Evolutionary conservation across 1,284 basidiomycete species (phyloP).

Genomic region (Abortiporus biennis): DNA sequence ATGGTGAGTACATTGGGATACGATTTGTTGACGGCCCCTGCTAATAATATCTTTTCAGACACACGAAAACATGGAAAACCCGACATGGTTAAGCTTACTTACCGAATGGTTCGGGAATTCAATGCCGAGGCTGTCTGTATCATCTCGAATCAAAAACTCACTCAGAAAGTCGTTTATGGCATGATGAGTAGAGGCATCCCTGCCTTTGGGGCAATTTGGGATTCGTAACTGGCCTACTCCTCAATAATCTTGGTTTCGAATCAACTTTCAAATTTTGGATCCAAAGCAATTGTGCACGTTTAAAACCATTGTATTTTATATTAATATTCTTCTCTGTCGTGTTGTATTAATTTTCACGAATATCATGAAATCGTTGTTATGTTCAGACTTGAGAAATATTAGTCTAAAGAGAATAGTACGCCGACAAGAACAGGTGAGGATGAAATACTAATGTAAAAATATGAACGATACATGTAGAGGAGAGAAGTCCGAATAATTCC

Average conservation of each 20-base stretch:
- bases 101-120: conserved; percentile 51
- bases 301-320: conserved; percentile 1
- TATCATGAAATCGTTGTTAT: too few species aligned
- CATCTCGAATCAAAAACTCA: conserved; percentile 56
- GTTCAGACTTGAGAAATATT: too few species aligned
- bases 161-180: conserved; percentile 55
- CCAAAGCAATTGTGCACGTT: background rate
- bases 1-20: conserved; percentile 32
- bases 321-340: background rate
- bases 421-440: too few species aligned
- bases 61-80: conserved; percentile 55
- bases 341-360: conserved; percentile 1
- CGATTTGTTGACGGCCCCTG: background rate
- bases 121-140: conserved; percentile 56
- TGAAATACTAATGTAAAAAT: too few species aligned
- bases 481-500: too few species aligned
- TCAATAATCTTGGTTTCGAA: too few species aligned
- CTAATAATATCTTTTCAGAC: conserved; percentile 26
- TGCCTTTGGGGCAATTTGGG: conserved; percentile 57
- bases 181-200: conserved; percentile 56
- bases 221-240: conserved; percentile 29
- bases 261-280: too few species aligned
- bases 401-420: too few species aligned
- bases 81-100: conserved; percentile 56
- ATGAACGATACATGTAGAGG: too few species aligned